Conservation (phyloP, 768 basidiomycete species). For the Naematelia aurantialba region DNA sequence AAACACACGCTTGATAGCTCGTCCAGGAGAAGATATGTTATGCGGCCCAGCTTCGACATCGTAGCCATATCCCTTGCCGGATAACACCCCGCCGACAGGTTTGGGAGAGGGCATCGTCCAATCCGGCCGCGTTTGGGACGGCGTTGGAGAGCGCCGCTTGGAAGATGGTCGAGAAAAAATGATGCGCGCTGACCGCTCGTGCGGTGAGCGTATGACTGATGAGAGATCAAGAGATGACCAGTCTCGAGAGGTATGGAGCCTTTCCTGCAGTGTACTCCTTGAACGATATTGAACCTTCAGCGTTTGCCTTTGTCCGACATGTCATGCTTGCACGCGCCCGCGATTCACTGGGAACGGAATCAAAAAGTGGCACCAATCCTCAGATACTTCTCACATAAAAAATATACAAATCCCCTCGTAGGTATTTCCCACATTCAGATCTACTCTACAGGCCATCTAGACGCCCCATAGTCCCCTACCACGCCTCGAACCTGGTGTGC, state of each 20-base stretch:
- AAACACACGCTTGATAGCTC: background rate
- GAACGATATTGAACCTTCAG: background rate
- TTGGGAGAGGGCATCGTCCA: background rate
- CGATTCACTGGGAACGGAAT: background rate
- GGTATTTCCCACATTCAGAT: background rate
- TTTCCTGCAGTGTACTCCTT: no score
- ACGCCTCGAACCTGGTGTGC: no score
- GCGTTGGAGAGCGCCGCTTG: background rate
- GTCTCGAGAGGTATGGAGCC: no score
- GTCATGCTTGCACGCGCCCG: no score
- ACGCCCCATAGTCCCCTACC: conserved; percentile 19
- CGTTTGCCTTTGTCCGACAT: background rate
- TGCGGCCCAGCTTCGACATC: background rate
- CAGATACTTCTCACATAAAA: background rate
- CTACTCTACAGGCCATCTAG: conserved; percentile 3
- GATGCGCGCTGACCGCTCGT: background rate
- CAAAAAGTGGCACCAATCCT: background rate
- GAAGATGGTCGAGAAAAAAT: background rate
- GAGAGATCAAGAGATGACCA: no score
- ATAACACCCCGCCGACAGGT: background rate
- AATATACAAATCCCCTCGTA: background rate
- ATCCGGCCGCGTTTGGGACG: no score
- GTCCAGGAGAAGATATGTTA: background rate
- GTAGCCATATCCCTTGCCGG: background rate
- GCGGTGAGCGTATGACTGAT: background rate